Base-by-base conservation (phyloP, 164 flowering plant genomes). In the Paratinospora sagittata region DNA sequence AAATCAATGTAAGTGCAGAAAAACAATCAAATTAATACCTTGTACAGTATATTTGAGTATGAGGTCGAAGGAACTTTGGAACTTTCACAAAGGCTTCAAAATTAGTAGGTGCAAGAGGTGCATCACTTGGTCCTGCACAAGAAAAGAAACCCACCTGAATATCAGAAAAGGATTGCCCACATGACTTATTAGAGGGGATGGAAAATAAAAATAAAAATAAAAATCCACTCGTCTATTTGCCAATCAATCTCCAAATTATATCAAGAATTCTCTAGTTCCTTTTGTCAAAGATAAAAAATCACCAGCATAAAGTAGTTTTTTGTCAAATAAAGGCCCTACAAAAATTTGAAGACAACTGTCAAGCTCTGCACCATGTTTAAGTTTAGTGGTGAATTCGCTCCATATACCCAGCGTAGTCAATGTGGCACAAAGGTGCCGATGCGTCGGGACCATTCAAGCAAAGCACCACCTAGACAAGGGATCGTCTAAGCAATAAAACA, bases 81-180 rank as follows among this genome's bases (percentile, higher is more conserved):
- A 95, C 97, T 79, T 95, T 92, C 45, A 90, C 79, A 76, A 95
- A 95, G 52, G 97, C 88, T 78, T 95, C 97, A 77, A 95, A 95
- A 64, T 85, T 76, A 71, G 77, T 86, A 69, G 96, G 82, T 71
- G 90, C 96, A 73, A 92, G 93, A 78, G 97, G 97, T 61, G 97
- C 88, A 82, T 95, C 98, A 77, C 83, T 86, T 77, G 98, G 98
- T 34, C 98, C 98, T 95, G 75, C 76, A 84, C 24, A 70, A 57
- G 60, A 74, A n/a, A 67, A 27, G 71, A 27, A 23, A 37, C 27
- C n/a, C 66, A 65, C 52, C 26, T 27, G n/a, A 67, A 60, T 11
- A 67, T 57, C 27, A 55, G 34, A 74, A 63, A 49, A 47, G 65
- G 23, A 33, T 55, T 61, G 63, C 24, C 39, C 41, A 70, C 19